Conservation (phyloP, 306 rosid species). For the Acacia acuminata region DNA sequence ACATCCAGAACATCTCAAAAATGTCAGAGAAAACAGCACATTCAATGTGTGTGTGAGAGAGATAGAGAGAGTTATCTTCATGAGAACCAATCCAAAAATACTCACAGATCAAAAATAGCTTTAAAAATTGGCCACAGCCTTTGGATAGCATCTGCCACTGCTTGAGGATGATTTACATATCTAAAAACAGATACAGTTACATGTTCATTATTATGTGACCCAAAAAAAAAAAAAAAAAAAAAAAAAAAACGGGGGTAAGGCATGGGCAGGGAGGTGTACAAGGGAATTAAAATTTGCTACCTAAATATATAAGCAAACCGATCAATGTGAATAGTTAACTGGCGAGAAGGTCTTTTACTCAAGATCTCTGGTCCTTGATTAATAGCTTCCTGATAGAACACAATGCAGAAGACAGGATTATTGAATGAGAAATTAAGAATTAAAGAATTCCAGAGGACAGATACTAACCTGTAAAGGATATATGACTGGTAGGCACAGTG, state of each 20-base stretch:
- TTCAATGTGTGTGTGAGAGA: background rate
- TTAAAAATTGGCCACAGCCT: constrained; percentile 96
- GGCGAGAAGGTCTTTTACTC: constrained; percentile 79
- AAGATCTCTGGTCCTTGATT: constrained; percentile 79
- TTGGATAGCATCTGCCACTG: constrained; percentile 96
- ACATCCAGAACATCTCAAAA: constrained; percentile 34
- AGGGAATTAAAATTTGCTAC: constrained; percentile 39
- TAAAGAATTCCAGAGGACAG: constrained; percentile 23
- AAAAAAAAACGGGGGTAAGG: no score
- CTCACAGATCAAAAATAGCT: constrained; percentile 96
- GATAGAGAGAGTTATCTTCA: background rate
- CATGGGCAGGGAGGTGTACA: constrained; percentile 7
- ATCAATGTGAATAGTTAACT: constrained; percentile 93
- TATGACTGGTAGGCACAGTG: constrained; percentile 88
- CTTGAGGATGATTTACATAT: constrained; percentile 93
- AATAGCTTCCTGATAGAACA: constrained; percentile 75
- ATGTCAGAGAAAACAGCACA: constrained; percentile 20
- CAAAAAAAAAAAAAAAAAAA: background rate
- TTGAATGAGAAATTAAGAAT: background rate
- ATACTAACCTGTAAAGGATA: constrained; percentile 85
- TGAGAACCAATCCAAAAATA: constrained; percentile 24
- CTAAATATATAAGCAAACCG: constrained; percentile 96
- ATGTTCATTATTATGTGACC: constrained; percentile 36
- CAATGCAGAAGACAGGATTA: constrained; percentile 33
- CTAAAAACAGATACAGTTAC: constrained; percentile 46